These are phyloP conservation scores for Penicillium sp. DNA, from an alignment of 2,329 filamentous ascomycete genomes.

Conservation along the genomic window DNA sequence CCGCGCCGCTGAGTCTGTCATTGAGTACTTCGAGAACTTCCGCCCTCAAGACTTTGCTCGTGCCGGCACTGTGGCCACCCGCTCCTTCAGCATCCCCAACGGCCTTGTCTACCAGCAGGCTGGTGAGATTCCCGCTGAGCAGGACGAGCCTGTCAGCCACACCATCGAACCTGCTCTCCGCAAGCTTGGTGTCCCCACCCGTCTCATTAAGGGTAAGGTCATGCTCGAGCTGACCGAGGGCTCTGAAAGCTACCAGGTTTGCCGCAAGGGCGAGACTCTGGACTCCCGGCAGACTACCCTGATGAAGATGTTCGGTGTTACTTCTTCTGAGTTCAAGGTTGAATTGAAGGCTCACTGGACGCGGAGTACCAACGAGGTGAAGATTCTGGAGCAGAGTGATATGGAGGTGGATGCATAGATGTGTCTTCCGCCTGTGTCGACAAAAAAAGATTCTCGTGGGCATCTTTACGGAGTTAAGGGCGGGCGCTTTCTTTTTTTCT, in stretches of 20 bases:
- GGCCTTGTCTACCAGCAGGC: conserved; percentile 78
- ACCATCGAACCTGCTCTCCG: conserved; percentile 87
- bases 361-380: conserved; percentile 41
- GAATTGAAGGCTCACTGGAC: conserved; percentile 67
- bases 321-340: conserved; percentile 86
- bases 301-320: conserved; percentile 89
- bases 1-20: conserved; percentile 66
- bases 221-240: conserved; percentile 60
- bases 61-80: conserved; percentile 73
- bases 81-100: conserved; percentile 76
- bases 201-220: conserved; percentile 84
- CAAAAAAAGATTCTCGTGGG: conserved; percentile 32
- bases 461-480: conserved; percentile 40
- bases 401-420: conserved; percentile 46
- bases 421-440: conserved; percentile 8
- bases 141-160: conserved; percentile 86
- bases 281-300: conserved; percentile 91
- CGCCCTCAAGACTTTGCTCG: conserved; percentile 85
- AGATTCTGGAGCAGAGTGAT: conserved; percentile 38
- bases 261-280: conserved; percentile 78
- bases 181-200: conserved; percentile 84
- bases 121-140: conserved; percentile 74
- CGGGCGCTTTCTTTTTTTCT: conserved; percentile 31
- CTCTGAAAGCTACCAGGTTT: conserved; percentile 68
- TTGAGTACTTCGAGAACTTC: conserved; percentile 71